Evolutionary conservation across 75 land plant genomes (phyloP).

Genomic region (Selaginella moellendorffii): DNA sequence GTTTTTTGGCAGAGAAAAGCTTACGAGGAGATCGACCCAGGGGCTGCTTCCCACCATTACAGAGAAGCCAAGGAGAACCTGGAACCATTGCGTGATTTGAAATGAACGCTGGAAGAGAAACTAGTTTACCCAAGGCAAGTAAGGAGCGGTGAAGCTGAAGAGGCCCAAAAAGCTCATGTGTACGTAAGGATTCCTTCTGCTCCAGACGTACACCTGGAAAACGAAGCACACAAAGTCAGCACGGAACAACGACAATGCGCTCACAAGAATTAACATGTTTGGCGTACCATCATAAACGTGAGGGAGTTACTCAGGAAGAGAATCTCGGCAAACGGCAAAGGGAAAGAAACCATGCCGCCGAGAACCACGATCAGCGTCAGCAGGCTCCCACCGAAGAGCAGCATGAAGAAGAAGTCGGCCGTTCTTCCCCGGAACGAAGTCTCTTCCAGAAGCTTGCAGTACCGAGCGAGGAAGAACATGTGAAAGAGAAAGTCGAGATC

Average conservation of each 20-base stretch:
- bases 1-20: not conserved
- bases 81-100: slow-evolving; percentile 12
- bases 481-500: slow-evolving; percentile 95
- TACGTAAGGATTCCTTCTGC: slow-evolving; percentile 92
- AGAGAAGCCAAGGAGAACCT: slow-evolving; percentile 94
- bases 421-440: slow-evolving; percentile 94
- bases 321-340: slow-evolving; percentile 71
- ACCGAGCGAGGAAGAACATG: slow-evolving; percentile 97
- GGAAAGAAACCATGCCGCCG: slow-evolving; percentile 78
- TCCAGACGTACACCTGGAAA: slow-evolving; percentile 95
- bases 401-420: slow-evolving; percentile 99
- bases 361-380: slow-evolving; percentile 66
- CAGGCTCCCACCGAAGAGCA: slow-evolving; percentile 84
- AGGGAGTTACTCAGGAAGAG: slow-evolving; percentile 93
- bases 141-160: slow-evolving; percentile 95
- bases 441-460: slow-evolving; percentile 97
- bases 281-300: slow-evolving; percentile 96
- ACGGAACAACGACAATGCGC: not conserved
- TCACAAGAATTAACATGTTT: not conserved
- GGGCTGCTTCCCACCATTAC: slow-evolving; percentile 90
- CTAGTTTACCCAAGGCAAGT: slow-evolving; percentile 81
- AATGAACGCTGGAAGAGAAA: not conserved
- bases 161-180: slow-evolving; percentile 98
- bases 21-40: slow-evolving; percentile 96
- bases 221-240: slow-evolving; percentile 1